Conservation (phyloP, 371 early-diverging fungal genomes). For the Rhizopus stolonifer region DNA sequence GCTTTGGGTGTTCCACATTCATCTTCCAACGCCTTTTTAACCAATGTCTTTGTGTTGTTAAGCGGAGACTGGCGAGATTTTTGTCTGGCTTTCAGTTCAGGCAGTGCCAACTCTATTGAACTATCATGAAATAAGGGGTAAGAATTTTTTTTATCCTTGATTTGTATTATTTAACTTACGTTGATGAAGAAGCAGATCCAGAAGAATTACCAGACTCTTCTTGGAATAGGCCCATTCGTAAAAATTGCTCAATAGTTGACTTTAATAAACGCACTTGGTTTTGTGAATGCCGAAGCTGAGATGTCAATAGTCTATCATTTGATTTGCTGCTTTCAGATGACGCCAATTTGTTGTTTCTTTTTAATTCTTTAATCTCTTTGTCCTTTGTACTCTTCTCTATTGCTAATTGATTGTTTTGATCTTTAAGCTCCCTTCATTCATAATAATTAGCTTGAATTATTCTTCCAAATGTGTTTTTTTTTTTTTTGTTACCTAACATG, state of each 20-base stretch:
- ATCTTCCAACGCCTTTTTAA: background rate
- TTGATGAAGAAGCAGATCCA: constrained; percentile 17
- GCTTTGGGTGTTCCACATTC: background rate
- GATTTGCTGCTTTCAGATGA: no score
- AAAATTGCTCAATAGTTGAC: constrained; percentile 45
- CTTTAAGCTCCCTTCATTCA: constrained; percentile 19
- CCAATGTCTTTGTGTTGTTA: background rate
- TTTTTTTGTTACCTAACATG: constrained; percentile 16
- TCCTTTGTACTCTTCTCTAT: constrained; percentile 17
- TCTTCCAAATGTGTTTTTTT: background rate
- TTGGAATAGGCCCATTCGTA: constrained; percentile 42
- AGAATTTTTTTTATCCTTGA: background rate
- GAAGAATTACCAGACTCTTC: constrained; percentile 16
- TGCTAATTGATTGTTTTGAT: constrained; percentile 18
- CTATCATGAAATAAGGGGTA: constrained; percentile 1
- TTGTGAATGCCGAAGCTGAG: constrained; percentile 38
- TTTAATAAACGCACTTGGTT: constrained; percentile 43
- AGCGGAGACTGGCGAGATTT: background rate
- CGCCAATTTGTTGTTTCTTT: constrained; percentile 8
- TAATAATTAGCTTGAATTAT: no score
- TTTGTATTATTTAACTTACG: background rate
- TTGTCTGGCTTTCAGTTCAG: constrained; percentile 6
- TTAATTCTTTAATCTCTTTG: constrained; percentile 4
- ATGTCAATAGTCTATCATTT: no score
- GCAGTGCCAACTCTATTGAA: constrained; percentile 15